These are phyloP conservation scores for Carex littledalei DNA, from an alignment of 176 grass and related monocot species.

Conservation along the genomic window DNA sequence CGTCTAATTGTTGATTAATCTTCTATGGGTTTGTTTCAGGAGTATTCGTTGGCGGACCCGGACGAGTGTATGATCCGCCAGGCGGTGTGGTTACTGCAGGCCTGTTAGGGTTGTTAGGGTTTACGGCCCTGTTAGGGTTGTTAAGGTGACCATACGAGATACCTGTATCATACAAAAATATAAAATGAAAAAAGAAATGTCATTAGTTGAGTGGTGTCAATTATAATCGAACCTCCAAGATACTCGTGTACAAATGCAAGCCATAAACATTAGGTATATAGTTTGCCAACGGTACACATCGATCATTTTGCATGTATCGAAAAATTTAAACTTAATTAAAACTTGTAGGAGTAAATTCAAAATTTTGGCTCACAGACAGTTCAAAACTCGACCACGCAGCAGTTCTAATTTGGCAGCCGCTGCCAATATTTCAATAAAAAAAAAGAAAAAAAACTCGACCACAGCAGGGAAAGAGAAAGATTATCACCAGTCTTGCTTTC, in stretches of 20 bases:
- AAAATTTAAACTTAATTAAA: background rate
- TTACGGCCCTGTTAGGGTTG: no score
- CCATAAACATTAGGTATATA: background rate
- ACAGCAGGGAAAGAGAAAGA: background rate
- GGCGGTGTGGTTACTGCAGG: no score
- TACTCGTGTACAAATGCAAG: background rate
- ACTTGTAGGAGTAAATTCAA: no score
- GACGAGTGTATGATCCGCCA: no score
- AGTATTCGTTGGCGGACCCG: no score
- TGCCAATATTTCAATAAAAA: no score
- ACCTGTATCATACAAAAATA: background rate
- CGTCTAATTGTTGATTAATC: background rate
- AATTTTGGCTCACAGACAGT: no score
- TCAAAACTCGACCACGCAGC: no score
- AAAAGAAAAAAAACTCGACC: no score
- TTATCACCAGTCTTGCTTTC: background rate
- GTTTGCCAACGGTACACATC: background rate
- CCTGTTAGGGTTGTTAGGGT: no score
- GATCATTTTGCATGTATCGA: background rate
- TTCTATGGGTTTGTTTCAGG: background rate
- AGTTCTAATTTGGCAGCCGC: no score
- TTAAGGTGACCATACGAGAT: background rate
- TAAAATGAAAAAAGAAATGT: background rate
- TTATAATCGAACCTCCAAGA: background rate
- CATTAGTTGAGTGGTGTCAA: background rate